phyloP scores from a whole-genome alignment of 2,329 filamentous ascomycete species.

The Fusarium ambrosium region DNA sequence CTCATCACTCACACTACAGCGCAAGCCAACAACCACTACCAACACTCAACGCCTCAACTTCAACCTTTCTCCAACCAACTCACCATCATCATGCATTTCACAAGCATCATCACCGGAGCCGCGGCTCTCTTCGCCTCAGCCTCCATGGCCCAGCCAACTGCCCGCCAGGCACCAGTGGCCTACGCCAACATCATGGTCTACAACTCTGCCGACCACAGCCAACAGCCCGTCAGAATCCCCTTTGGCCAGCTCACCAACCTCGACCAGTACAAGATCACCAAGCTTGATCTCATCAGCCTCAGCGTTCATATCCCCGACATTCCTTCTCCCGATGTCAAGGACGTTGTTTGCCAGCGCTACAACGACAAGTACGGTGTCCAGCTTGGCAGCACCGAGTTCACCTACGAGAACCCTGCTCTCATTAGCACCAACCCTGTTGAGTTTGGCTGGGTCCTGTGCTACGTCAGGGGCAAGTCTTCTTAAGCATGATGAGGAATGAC shows the following conservation, averaged over 20 bases:
- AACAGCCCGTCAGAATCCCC: conserved; percentile 28
- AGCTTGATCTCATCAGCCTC: conserved; percentile 21
- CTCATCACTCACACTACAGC: background rate
- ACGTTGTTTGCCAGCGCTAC: conserved; percentile 33
- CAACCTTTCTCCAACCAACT: background rate
- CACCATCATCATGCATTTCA: conserved; percentile 20
- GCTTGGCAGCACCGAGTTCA: conserved; percentile 29
- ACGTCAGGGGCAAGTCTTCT: conserved; percentile 20
- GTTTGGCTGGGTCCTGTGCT: conserved; percentile 32
- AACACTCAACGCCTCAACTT: background rate
- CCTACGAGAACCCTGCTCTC: conserved; percentile 20
- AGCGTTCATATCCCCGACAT: conserved; percentile 20
- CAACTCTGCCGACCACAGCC: conserved; percentile 24
- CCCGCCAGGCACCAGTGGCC: conserved; percentile 14
- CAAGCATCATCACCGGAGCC: conserved; percentile 9
- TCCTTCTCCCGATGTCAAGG: conserved; percentile 7
- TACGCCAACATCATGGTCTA: conserved; percentile 19
- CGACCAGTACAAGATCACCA: conserved; percentile 17
- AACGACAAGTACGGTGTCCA: conserved; percentile 31
- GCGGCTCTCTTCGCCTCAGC: conserved; percentile 14
- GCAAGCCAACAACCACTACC: background rate
- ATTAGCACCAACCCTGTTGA: conserved; percentile 37
- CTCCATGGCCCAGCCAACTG: conserved; percentile 4
- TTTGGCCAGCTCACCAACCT: conserved; percentile 32
- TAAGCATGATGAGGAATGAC: background rate